A percentile compares a stretch with the other conserved stretches of the same genome.
These are phyloP conservation scores for Blastobotrys apis DNA, from an alignment of 1,139 yeast species.

Conservation along the genomic window DNA sequence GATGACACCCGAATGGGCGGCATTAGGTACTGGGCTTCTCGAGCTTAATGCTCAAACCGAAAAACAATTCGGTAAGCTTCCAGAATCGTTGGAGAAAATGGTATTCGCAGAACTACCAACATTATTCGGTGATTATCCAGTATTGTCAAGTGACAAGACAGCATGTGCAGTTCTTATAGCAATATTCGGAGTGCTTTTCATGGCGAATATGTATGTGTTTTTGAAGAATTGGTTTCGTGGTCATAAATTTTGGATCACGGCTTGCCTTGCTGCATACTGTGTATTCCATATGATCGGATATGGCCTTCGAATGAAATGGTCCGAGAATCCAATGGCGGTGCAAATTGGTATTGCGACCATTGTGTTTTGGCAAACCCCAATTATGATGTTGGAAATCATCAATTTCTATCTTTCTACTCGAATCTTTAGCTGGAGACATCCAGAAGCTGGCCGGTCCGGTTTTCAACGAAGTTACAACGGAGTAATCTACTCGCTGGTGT, in stretches of 20 bases:
- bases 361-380: slow-evolving; percentile 50
- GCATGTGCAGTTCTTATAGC: slow-evolving; percentile 60
- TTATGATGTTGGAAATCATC: slow-evolving; percentile 44
- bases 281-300: slow-evolving; percentile 55
- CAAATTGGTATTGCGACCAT: slow-evolving; percentile 56
- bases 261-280: slow-evolving; percentile 55
- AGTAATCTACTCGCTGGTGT: slow-evolving; percentile 49
- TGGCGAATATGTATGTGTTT: slow-evolving; percentile 50
- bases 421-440: slow-evolving; percentile 78
- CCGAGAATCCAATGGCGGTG: slow-evolving; percentile 40
- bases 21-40: slow-evolving; percentile 21
- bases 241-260: slow-evolving; percentile 57
- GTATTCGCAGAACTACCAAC: slow-evolving; percentile 41
- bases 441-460: slow-evolving; percentile 60
- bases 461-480: slow-evolving; percentile 56
- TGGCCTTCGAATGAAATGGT: slow-evolving; percentile 58
- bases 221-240: slow-evolving; percentile 51
- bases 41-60: slow-evolving; percentile 12
- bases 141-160: slow-evolving; percentile 46
- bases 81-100: slow-evolving; percentile 4
- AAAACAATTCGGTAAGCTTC: slow-evolving; percentile 9
- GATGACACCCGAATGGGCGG: slow-evolving; percentile 23
- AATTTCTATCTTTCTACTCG: slow-evolving; percentile 59
- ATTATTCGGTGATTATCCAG: slow-evolving; percentile 66
- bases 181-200: slow-evolving; percentile 46